Percentiles rank a stretch among this genome's conserved stretches.
These are phyloP conservation scores for Cercophora sp. DNA, from an alignment of 495 filamentous ascomycete species.

Conservation along the genomic window DNA sequence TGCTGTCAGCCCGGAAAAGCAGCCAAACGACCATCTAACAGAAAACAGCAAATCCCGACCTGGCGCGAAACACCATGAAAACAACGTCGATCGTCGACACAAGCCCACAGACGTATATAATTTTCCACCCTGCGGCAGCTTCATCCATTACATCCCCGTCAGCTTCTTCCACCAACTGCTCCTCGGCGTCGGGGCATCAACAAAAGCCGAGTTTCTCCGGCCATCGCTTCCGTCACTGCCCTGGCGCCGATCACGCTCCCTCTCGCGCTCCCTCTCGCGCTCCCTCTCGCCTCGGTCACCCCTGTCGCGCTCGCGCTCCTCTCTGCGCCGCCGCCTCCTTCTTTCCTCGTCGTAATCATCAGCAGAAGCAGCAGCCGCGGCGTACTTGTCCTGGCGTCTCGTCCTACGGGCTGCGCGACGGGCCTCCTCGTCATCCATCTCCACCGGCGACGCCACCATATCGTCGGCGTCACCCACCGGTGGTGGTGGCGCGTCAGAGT, in stretches of 20 bases:
- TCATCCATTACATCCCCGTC: slow-evolving; percentile 13
- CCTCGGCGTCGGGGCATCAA: slow-evolving; percentile 43
- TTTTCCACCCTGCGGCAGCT: not conserved
- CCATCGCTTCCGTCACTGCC: slow-evolving; percentile 44
- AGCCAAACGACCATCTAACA: too few relatives aligned
- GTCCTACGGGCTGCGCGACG: slow-evolving; percentile 43
- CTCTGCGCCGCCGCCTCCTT: slow-evolving; percentile 42
- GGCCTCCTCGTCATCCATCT: slow-evolving; percentile 40
- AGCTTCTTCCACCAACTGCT: slow-evolving; percentile 55
- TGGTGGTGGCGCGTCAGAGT: slow-evolving; percentile 53
- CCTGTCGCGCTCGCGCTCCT: slow-evolving; percentile 32
- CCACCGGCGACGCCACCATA: slow-evolving; percentile 13
- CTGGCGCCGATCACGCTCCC: slow-evolving; percentile 29
- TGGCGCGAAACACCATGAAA: too few relatives aligned
- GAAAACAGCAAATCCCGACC: too few relatives aligned
- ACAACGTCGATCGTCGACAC: too few relatives aligned
- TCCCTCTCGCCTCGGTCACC: slow-evolving; percentile 14
- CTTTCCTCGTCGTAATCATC: slow-evolving; percentile 41
- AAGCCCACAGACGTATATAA: too few relatives aligned
- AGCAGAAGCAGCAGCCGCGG: slow-evolving; percentile 32
- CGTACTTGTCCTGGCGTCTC: slow-evolving; percentile 42
- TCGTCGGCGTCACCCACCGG: slow-evolving; percentile 34
- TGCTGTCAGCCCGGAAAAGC: too few relatives aligned
- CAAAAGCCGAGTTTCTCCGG: slow-evolving; percentile 35
- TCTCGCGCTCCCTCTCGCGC: slow-evolving; percentile 13